Base-by-base conservation (phyloP, 192 early-diverging fungal species). In the Coemansia sp. region DNA sequence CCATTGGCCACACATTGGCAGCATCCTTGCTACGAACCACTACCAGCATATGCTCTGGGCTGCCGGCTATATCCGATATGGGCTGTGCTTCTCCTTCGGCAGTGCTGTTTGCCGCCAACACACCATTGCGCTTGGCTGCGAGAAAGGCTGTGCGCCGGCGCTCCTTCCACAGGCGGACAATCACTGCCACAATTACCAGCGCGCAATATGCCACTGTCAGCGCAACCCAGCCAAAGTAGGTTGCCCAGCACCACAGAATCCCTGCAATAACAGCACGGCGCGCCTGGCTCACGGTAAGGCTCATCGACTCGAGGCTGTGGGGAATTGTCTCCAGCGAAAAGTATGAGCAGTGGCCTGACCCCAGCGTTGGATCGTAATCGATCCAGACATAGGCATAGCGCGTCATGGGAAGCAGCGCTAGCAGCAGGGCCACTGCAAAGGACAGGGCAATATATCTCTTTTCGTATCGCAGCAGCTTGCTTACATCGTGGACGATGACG, bases 151-250 rank as follows among this genome's bases (percentile, higher is more conserved):
- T 43, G 13, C 36, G 51, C 13, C 27, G 59, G 1, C 43, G 49
- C 20, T 54, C 51, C 1, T 30, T 30, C 38, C 42, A 61, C 22
- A 61, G 26, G 8, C 44, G 43, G 14, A 44, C 53, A 0, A 61
- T 61, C 14, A 61, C 51, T 4, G 45, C 44, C 7, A 33, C 44
- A 6, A 61, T 48, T 12, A 61, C 51, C 18, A 61, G 9, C 2
- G 41, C 21, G 19, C 59, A 38, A 27, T 61, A 61, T 7, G 25
- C 28, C 0, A 64, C 36, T 7, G 61, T 64, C 18, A 64, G 30
- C 3, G 61, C 52, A 1, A 64, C 35, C 61, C 61, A 64, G n/a
- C 47, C 54, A 51, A 64, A 64, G 28, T 64, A 64, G 16, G 61
- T 56, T 12, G 42, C 54, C 61, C 61, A 64, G 31, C 52, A 56